These are phyloP conservation scores for Ceratobasidium sp. DNA, from an alignment of 1,284 basidiomycete species.

Conservation along the genomic window DNA sequence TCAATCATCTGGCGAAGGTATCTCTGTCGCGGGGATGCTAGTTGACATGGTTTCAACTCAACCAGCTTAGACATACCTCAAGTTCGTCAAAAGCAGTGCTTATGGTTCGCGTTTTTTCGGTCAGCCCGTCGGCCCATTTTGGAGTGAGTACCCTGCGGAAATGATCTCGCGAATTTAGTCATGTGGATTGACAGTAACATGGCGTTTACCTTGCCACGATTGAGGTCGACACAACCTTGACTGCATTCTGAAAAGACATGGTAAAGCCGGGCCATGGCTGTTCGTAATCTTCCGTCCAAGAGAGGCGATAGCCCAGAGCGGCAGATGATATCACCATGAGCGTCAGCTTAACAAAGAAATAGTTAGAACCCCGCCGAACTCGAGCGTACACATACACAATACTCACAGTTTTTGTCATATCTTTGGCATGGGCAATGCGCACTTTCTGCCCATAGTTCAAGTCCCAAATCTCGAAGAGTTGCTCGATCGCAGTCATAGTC, in stretches of 20 bases:
- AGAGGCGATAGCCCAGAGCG: constrained; percentile 16
- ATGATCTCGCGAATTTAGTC: neutral
- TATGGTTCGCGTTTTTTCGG: constrained; percentile 5
- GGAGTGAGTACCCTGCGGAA: neutral
- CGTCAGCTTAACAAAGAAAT: neutral
- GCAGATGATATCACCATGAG: constrained; percentile 24
- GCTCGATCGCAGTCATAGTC: neutral
- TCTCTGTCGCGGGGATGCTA: neutral
- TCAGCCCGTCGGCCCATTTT: constrained; percentile 3
- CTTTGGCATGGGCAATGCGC: neutral
- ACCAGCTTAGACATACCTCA: neutral
- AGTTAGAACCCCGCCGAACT: neutral
- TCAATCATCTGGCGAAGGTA: constrained; percentile 17
- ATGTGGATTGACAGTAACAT: neutral
- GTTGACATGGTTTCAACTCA: neutral
- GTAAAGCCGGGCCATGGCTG: neutral
- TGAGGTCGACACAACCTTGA: constrained; percentile 1
- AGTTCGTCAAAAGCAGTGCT: neutral
- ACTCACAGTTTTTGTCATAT: constrained; percentile 17
- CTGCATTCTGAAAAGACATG: constrained; percentile 9
- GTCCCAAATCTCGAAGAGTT: constrained; percentile 29
- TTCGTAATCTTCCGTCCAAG: constrained; percentile 7
- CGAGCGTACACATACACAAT: neutral
- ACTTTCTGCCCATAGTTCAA: neutral
- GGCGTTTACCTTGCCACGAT: neutral